Evolutionary conservation across 768 basidiomycete genomes (phyloP), one percentile per base, ranked within the genome.

Genomic region (Leccinum disarticulatum): DNA sequence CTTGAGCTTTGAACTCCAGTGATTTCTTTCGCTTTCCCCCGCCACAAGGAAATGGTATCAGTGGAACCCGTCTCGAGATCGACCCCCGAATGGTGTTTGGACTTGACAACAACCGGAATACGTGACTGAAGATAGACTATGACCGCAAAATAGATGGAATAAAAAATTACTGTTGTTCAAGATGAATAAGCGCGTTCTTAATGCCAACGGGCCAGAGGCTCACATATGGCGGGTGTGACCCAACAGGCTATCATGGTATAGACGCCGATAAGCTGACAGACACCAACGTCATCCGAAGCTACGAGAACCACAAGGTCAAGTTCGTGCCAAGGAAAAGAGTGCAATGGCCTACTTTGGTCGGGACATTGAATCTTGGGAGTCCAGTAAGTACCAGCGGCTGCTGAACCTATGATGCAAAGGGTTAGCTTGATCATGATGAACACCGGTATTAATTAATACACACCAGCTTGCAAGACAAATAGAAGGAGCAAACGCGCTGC

Each of bases 221-320:
- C 59, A 87, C 86, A 70, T 47, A 86, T 66, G 3, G 70, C 69
- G 25, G 86, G 86, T 53, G 78, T 70, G 43, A 84, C 64, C 86
- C 86, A 87, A 63, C 78, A 82, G 46, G 76, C 77, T 1, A 83
- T 64, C 53, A 83, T 59, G 36, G 84, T 79, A 61, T 77, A 85
- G 6, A 79, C 65, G 56, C 79, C 77, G 38, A 85, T 70, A 9
- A 83, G 69, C 55, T 73, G 73, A 65, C 85, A 87, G n/a, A 79
- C 68, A 10, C 74, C 77, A 54, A 73, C 69, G 48, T 77, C 71
- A 61, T 80, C 75, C 10, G 73, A 65, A 55, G 76, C 81, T 82
- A 53, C 6, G 22, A 38, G 27, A 56, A 43, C 22, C 2, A 27
- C 54, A 17, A 27, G 6, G 17, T 52, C 10, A 56, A 28, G 19